Conservation (phyloP, 1,139 yeast genomes). For the Taphrina flavorubra region DNA sequence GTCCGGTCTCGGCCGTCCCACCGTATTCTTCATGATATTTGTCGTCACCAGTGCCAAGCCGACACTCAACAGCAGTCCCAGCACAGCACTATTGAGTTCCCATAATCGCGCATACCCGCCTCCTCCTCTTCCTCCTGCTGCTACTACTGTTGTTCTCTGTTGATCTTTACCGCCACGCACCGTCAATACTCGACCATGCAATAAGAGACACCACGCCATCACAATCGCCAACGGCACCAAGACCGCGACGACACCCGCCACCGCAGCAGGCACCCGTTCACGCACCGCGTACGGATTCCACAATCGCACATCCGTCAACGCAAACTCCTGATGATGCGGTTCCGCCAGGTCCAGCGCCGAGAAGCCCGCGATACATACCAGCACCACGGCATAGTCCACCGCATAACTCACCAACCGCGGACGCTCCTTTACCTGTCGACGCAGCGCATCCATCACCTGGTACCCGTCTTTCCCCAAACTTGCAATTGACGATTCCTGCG, state of each 20-base stretch:
- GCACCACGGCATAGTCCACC: constrained; percentile 44
- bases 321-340: constrained; percentile 58
- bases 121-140: too few relatives aligned
- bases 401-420: constrained; percentile 38
- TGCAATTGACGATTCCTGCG: too few relatives aligned
- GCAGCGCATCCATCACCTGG: not conserved
- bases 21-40: constrained; percentile 70
- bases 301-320: constrained; percentile 61
- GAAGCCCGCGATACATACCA: constrained; percentile 48
- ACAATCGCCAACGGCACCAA: constrained; percentile 56
- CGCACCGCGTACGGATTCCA: constrained; percentile 74
- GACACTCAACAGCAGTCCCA: constrained; percentile 62
- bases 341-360: constrained; percentile 54
- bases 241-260: constrained; percentile 54
- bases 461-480: not conserved
- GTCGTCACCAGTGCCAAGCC: constrained; percentile 64
- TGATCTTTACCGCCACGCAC: constrained; percentile 51
- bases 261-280: constrained; percentile 63
- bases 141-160: too few relatives aligned
- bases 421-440: constrained; percentile 1
- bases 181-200: constrained; percentile 51
- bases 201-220: constrained; percentile 50
- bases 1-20: constrained; percentile 81
- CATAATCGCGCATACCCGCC: constrained; percentile 44
- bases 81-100: constrained; percentile 58